Base-by-base conservation (phyloP, 805 yeast species). In the Suhomyces faveliae region DNA sequence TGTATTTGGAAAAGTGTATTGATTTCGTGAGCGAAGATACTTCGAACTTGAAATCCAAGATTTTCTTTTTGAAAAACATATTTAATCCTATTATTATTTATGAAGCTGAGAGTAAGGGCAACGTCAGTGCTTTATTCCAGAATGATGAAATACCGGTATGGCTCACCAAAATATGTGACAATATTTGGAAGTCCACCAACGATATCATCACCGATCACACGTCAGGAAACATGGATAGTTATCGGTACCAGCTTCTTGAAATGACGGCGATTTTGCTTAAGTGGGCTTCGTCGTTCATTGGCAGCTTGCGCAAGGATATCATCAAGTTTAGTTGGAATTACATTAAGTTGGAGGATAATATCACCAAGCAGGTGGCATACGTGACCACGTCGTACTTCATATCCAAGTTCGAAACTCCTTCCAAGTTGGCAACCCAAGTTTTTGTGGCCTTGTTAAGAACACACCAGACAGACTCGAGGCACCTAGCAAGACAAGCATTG, bases 281-380 rank as follows among this genome's bases (percentile, higher is more conserved):
- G 59, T 79, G 82, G 66, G 83, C 87, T 1, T 83, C 96, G 0
- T 64, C 69, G 0, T 66, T 74, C 9, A 75, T 89, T 21, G 69
- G 78, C 6, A 85, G 81, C 12, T 76, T 79, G 54, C 76, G 87
- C 38, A 92, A 89, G 60, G 96, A 90, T 56, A 81, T 94, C 38
- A 89, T 94, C 64, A 89, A 89, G 63, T 94, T 90, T 68, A 87
- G 90, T 56, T 94, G 99, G 99, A 87, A 88, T 55, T 87, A 84
- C 58, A 85, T 94, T 60, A 89, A 89, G 56, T 70, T 91, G 25
- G 97, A 91, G 52, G 99, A 94, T 61, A 79, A 84, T 44, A 79
- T 90, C 43, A 81, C 96, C 21, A 94, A 94, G 61, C 96, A 91
- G 57, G 88, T 94, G 3, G 97, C 98, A 0, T 91, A 92, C 62